phyloP scores from a whole-genome alignment of 257 asterid species.

The Orobanche coerulescens region DNA sequence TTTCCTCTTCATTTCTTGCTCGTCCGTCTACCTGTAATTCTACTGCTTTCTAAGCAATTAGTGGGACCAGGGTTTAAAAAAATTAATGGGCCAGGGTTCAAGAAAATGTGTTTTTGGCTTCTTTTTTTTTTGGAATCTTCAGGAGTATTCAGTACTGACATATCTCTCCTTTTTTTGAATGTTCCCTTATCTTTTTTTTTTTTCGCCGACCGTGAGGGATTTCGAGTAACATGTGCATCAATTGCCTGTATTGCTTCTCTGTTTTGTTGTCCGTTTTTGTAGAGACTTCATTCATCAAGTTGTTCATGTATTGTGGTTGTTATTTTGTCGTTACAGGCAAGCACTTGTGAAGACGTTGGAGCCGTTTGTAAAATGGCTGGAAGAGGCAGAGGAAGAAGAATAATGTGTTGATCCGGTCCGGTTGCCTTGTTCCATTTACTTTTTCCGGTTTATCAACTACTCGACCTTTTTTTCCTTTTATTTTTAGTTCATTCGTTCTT shows the following conservation, averaged over 20 bases:
- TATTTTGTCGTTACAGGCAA: slow-evolving; percentile 43
- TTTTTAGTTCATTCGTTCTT: no score
- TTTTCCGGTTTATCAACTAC: not conserved
- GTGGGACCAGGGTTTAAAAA: no score
- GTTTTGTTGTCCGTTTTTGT: not conserved
- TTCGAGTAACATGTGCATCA: no score
- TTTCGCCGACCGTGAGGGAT: no score
- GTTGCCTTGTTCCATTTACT: not conserved
- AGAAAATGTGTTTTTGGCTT: no score
- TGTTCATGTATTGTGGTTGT: not conserved
- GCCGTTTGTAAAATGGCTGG: slow-evolving; percentile 93
- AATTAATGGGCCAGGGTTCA: no score
- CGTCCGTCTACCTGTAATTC: not conserved
- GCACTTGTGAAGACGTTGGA: slow-evolving; percentile 87
- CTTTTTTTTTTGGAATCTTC: not conserved
- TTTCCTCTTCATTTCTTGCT: not conserved
- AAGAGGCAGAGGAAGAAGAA: slow-evolving; percentile 98
- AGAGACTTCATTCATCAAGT: not conserved
- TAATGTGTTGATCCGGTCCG: slow-evolving; percentile 17
- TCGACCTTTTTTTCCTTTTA: not conserved
- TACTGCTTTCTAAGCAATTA: not conserved
- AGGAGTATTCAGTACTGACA: no score
- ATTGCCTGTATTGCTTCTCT: not conserved
- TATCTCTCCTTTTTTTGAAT: not conserved
- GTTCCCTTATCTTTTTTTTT: no score